Conservation (phyloP, 2,329 filamentous ascomycete species). For the Neofusicoccum laricinum region DNA sequence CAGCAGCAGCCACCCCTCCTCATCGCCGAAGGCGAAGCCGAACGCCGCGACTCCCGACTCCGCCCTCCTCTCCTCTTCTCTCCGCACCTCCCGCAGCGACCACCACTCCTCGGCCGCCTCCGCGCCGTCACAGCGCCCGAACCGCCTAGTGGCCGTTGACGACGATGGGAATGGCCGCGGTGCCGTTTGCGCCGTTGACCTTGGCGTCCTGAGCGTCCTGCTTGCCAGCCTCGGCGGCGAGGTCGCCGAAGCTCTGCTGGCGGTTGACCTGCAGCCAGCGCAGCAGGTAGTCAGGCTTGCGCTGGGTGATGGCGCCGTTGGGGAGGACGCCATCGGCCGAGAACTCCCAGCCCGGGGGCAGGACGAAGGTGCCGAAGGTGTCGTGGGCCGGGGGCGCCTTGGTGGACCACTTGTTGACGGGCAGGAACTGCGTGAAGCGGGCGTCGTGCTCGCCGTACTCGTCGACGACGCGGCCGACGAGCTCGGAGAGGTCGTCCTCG, state of each 20-base stretch:
- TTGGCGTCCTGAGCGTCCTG: neutral
- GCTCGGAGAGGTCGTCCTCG: slow-evolving; percentile 46
- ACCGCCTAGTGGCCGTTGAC: slow-evolving; percentile 9
- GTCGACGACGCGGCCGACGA: slow-evolving; percentile 46
- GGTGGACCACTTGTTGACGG: slow-evolving; percentile 12
- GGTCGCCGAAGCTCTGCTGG: slow-evolving; percentile 16
- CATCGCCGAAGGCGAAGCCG: neutral
- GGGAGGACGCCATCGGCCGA: neutral
- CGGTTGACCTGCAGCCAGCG: slow-evolving; percentile 17
- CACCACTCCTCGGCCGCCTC: too few relatives aligned
- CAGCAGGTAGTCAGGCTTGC: slow-evolving; percentile 16
- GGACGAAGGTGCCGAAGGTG: slow-evolving; percentile 13
- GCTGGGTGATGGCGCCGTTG: neutral
- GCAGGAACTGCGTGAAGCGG: neutral
- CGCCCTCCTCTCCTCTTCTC: neutral
- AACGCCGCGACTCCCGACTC: neutral
- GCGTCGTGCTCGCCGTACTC: slow-evolving; percentile 29
- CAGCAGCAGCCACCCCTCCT: neutral
- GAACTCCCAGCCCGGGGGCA: slow-evolving; percentile 11
- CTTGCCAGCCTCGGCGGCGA: neutral
- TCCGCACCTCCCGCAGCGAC: too few relatives aligned
- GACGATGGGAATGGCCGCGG: neutral
- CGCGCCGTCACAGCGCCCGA: too few relatives aligned
- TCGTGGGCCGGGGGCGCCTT: slow-evolving; percentile 3
- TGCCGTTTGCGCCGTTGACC: neutral